Base-by-base conservation (phyloP, 441 rosid species). In the Rhodomyrtus psidioides region DNA sequence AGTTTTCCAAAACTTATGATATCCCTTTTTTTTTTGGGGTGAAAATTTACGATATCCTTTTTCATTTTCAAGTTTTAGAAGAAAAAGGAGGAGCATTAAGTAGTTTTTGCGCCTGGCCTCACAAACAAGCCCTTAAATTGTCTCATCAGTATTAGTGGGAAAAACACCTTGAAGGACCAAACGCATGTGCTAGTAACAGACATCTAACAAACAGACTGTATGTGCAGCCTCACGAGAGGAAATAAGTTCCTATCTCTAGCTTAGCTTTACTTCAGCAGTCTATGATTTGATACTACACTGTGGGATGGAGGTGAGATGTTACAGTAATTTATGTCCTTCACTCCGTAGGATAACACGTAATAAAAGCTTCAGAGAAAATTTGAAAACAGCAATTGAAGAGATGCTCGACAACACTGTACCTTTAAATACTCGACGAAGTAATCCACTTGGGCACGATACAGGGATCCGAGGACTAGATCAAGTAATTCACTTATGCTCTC, bases 401-500 rank as follows among this genome's bases (percentile, higher is more conserved):
- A 70, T 70, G 51, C 58, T 79, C 58, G 46, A 44, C 44, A 60
- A 84, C 70, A 86, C 86, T 82, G n/a, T 86, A 93, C 97, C 92
- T 93, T 95, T 75, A 97, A 83, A 86, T 94, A 96, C 91, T 94
- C 97, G 24, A 91, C 88, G 83, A 97, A 93, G 84, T 91, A 91
- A 89, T 96, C 97, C 89, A 96, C 95, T 87, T 92, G 95, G 28
- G 96, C 91, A 42, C 89, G 93, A 83, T 91, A 94, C 86, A 90
- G 92, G 76, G 97, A 92, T 83, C 96, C 96, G 86, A 96, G 92
- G 83, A 96, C 98, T 59, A 97, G 91, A 84, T 92, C 94, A 87
- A 96, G 91, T 88, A 97, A 91, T 87, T 95, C 93, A 62, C 98
- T 94, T 87, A 92, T 95, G 87, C 94, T 97, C 89, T 96, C 99